Evolutionary conservation across 2,329 filamentous ascomycete species (phyloP).

Genomic region (Cladosporium sp.): DNA sequence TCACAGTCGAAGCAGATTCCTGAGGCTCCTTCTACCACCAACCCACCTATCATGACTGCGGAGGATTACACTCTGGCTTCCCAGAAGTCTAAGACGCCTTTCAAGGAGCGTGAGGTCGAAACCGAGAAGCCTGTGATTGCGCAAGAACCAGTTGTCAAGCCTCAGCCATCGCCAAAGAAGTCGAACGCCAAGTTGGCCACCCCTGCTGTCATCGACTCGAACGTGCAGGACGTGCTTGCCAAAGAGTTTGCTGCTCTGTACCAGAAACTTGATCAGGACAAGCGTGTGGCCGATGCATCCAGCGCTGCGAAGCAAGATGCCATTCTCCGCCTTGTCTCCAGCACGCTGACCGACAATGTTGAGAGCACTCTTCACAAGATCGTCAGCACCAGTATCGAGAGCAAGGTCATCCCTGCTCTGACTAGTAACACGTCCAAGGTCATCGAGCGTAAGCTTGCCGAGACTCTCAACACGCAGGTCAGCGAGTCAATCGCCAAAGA

Average conservation of each 20-base stretch:
- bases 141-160: not conserved
- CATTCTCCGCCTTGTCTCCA: constrained; percentile 67
- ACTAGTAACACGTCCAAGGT: constrained; percentile 66
- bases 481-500: constrained; percentile 70
- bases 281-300: constrained; percentile 62
- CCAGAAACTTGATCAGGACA: constrained; percentile 68
- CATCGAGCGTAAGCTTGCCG: constrained; percentile 70
- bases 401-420: constrained; percentile 73
- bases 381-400: constrained; percentile 72
- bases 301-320: constrained; percentile 68
- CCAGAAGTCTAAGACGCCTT: constrained; percentile 27
- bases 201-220: not conserved
- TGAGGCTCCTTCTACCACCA: constrained; percentile 25
- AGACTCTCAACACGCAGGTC: constrained; percentile 66
- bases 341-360: constrained; percentile 68
- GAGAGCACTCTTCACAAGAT: constrained; percentile 76
- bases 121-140: not conserved
- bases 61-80: constrained; percentile 47
- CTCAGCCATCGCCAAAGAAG: constrained; percentile 7
- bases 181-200: constrained; percentile 1
- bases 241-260: constrained; percentile 58
- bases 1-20: constrained; percentile 28
- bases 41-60: constrained; percentile 36
- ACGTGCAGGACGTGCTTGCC: constrained; percentile 30
- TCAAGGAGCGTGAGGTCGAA: not conserved